These are phyloP conservation scores for Trichoderma pleuroti DNA, from an alignment of 2,329 filamentous ascomycete genomes.

Conservation along the genomic window DNA sequence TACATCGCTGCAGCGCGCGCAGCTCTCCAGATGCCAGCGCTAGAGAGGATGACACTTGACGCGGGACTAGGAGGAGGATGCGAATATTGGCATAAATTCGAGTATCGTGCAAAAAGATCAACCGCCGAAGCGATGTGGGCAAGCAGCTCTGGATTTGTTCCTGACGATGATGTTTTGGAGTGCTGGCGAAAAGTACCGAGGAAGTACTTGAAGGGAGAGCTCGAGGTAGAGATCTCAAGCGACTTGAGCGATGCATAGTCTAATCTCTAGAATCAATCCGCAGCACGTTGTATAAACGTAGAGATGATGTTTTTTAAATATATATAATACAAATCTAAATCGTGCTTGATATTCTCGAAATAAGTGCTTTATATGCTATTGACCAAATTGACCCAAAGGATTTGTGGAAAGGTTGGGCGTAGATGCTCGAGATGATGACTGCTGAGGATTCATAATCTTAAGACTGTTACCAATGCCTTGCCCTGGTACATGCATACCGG, in stretches of 20 bases:
- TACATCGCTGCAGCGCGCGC: not conserved
- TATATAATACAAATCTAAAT: no score
- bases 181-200: not conserved
- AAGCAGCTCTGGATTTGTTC: not conserved
- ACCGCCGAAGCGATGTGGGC: not conserved
- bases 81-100: not conserved
- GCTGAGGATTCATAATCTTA: no score
- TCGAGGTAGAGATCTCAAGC: not conserved
- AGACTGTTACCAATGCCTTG: no score
- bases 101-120: not conserved
- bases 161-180: not conserved
- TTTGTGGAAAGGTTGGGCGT: no score
- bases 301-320: not conserved
- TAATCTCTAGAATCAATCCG: not conserved
- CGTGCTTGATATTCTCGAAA: no score
- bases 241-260: not conserved
- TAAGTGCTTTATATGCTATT: no score
- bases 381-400: no score
- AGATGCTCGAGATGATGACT: no score
- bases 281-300: not conserved
- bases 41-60: not conserved
- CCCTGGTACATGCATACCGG: no score
- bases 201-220: not conserved
- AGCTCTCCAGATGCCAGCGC: not conserved
- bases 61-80: not conserved